These are phyloP conservation scores for Alternaria panax DNA, from an alignment of 2,329 filamentous ascomycete species.

Conservation along the genomic window DNA sequence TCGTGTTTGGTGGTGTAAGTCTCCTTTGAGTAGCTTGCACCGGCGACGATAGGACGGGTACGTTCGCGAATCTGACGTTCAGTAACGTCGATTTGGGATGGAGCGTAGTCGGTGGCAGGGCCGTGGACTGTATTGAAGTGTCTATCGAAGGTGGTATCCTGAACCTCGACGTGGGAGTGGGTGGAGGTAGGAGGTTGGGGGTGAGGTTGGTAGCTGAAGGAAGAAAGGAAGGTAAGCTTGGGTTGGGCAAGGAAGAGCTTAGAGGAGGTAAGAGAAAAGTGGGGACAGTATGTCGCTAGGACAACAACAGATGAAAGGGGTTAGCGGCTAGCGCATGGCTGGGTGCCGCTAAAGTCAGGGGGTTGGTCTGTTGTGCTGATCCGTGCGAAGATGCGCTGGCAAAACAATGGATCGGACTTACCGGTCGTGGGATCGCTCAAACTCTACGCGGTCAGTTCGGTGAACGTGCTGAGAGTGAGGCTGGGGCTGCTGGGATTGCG, in stretches of 20 bases:
- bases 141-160: slow-evolving; percentile 59
- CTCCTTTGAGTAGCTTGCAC: slow-evolving; percentile 49
- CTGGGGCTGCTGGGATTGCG: slow-evolving; percentile 7
- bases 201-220: slow-evolving; percentile 63
- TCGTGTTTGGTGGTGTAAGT: slow-evolving; percentile 53
- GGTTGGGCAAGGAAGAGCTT: slow-evolving; percentile 41
- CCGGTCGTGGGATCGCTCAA: slow-evolving; percentile 37
- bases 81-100: slow-evolving; percentile 64
- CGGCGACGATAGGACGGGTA: slow-evolving; percentile 61
- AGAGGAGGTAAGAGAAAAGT: slow-evolving; percentile 48
- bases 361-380: slow-evolving; percentile 40
- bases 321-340: slow-evolving; percentile 43
- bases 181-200: slow-evolving; percentile 63
- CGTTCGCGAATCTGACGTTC: slow-evolving; percentile 72
- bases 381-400: slow-evolving; percentile 39
- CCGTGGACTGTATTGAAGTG: slow-evolving; percentile 57
- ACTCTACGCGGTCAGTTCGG: slow-evolving; percentile 35
- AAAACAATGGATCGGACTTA: slow-evolving; percentile 42
- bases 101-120: slow-evolving; percentile 61
- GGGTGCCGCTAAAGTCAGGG: slow-evolving; percentile 46
- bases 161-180: slow-evolving; percentile 72
- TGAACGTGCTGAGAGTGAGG: slow-evolving; percentile 18
- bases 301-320: slow-evolving; percentile 50
- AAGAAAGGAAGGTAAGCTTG: slow-evolving; percentile 48
- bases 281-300: slow-evolving; percentile 49